A percentile compares a stretch with the other conserved stretches of the same genome.
phyloP scores from a whole-genome alignment of 805 yeast species.

The Saturnispora mendoncae region DNA sequence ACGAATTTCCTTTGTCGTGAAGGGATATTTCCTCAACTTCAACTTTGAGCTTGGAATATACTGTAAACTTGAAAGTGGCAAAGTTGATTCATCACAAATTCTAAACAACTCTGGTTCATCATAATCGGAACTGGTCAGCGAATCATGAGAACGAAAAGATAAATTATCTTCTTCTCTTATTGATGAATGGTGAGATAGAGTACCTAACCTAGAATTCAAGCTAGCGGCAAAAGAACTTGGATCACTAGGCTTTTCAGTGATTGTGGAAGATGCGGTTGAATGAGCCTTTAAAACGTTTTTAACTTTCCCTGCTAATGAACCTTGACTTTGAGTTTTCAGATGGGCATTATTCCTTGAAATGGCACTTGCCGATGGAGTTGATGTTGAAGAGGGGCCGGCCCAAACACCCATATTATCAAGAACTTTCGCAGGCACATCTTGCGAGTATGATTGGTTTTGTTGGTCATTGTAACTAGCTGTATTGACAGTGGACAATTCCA shows the following conservation, averaged over 20 bases:
- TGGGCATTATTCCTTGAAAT: neutral
- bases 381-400: constrained; percentile 9
- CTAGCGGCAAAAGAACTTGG: constrained; percentile 7
- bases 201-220: constrained; percentile 8
- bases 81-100: neutral
- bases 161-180: constrained; percentile 5
- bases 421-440: neutral
- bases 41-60: constrained; percentile 4
- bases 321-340: constrained; percentile 3
- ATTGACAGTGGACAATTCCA: neutral
- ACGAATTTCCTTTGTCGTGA: constrained; percentile 1
- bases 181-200: constrained; percentile 4
- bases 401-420: constrained; percentile 3
- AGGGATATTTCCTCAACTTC: constrained; percentile 1
- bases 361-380: neutral
- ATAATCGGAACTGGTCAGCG: constrained; percentile 3
- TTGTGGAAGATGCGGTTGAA: constrained; percentile 3
- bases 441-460: no score
- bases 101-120: constrained; percentile 9
- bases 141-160: constrained; percentile 3
- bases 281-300: constrained; percentile 5
- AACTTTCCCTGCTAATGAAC: constrained; percentile 1
- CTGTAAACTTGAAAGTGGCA: neutral
- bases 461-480: no score
- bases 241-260: constrained; percentile 13